Conservation (phyloP, 352 stramenopile genomes). For the Phytophthora pseudosyringae region DNA sequence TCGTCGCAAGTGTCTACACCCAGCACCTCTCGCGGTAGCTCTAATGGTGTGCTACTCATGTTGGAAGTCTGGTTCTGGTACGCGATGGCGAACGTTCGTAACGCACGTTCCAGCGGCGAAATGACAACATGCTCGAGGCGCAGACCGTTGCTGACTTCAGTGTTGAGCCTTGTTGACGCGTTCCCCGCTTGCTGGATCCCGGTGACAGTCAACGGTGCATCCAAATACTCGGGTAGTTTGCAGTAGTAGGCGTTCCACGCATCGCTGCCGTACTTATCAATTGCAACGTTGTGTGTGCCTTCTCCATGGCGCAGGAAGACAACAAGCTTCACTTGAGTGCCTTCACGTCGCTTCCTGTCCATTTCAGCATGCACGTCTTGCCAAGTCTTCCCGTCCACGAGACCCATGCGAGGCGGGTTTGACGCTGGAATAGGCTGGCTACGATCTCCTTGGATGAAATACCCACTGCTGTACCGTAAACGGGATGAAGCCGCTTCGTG, state of each 20-base stretch:
- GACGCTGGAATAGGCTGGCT: slow-evolving; percentile 13
- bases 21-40: slow-evolving; percentile 31
- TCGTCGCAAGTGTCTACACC: slow-evolving; percentile 34
- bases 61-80: slow-evolving; percentile 26
- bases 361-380: slow-evolving; percentile 30
- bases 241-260: slow-evolving; percentile 38
- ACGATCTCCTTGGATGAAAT: slow-evolving; percentile 31
- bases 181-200: slow-evolving; percentile 29
- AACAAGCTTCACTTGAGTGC: slow-evolving; percentile 27
- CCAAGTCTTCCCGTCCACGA: slow-evolving; percentile 36
- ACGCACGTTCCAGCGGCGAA: slow-evolving; percentile 31
- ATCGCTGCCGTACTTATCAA: slow-evolving; percentile 35
- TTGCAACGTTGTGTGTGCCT: slow-evolving; percentile 38
- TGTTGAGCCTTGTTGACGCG: slow-evolving; percentile 20
- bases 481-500: slow-evolving; percentile 2
- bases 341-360: slow-evolving; percentile 5
- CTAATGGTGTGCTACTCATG: slow-evolving; percentile 21
- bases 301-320: slow-evolving; percentile 39
- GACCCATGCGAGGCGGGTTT: slow-evolving; percentile 31
- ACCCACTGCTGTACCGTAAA: slow-evolving; percentile 23
- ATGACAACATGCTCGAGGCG: slow-evolving; percentile 30
- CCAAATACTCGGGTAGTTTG: slow-evolving; percentile 33
- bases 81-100: slow-evolving; percentile 32
- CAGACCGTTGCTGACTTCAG: slow-evolving; percentile 22
- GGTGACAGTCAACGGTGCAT: slow-evolving; percentile 28